A percentile compares a stretch with the other conserved stretches of the same genome.
Conservation (phyloP, 371 early-diverging fungal genomes). For the Mortierella sp. region DNA sequence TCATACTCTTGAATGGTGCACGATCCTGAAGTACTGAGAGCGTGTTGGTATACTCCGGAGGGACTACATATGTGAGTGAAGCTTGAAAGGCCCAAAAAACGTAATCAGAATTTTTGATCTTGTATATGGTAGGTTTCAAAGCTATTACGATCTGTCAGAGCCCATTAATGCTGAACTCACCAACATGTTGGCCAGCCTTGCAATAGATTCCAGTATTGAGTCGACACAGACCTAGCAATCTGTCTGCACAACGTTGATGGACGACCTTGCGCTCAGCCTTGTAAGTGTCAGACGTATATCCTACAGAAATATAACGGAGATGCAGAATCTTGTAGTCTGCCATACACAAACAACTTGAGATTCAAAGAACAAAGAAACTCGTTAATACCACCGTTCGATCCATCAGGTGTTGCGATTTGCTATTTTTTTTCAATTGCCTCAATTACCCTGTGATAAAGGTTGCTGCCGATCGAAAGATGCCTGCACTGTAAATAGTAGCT, state of each 20-base stretch:
- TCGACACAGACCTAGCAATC: constrained; percentile 56
- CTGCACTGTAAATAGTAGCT: constrained; percentile 42
- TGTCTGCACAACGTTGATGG: constrained; percentile 58
- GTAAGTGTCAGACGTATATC: constrained; percentile 58
- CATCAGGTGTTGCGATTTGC: not conserved
- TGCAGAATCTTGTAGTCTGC: constrained; percentile 62
- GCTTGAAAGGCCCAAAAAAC: constrained; percentile 11
- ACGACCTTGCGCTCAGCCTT: constrained; percentile 58
- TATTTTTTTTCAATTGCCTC: not conserved
- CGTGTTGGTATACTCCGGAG: constrained; percentile 62
- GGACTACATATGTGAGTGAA: constrained; percentile 61
- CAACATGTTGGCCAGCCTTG: constrained; percentile 65
- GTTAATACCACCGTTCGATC: not conserved
- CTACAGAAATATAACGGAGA: constrained; percentile 48
- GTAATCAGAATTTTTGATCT: no score
- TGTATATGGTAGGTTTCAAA: no score
- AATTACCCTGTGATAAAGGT: constrained; percentile 58
- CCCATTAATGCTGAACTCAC: constrained; percentile 1
- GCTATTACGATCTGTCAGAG: no score
- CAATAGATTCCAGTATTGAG: constrained; percentile 61
- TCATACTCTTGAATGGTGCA: constrained; percentile 61
- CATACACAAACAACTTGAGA: constrained; percentile 56
- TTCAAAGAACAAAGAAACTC: not conserved
- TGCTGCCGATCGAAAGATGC: constrained; percentile 47
- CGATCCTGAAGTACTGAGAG: constrained; percentile 64